Conservation (phyloP, 306 rosid species). For the Cucumis sativus region DNA sequence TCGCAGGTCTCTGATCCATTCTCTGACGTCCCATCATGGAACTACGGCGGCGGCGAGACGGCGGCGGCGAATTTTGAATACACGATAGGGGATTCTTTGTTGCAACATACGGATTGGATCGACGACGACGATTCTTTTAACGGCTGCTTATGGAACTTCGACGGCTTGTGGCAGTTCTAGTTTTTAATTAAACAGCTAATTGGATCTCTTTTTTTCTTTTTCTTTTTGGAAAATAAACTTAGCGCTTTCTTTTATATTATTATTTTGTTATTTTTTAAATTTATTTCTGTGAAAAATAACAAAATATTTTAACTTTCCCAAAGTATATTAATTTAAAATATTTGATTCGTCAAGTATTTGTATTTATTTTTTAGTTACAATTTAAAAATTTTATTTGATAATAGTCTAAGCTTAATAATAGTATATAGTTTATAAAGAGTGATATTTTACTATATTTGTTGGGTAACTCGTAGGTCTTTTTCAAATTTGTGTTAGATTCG, state of each 20-base stretch:
- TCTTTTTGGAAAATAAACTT: no score
- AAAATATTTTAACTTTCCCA: no score
- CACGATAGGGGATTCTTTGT: not conserved
- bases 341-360: not conserved
- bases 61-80: not conserved
- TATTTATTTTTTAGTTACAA: no score
- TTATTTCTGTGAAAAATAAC: not conserved
- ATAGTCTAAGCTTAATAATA: no score
- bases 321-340: not conserved
- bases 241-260: no score
- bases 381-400: no score
- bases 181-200: not conserved
- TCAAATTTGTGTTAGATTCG: no score
- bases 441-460: no score
- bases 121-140: not conserved
- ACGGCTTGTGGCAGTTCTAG: conserved; percentile 4
- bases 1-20: not conserved
- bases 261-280: not conserved
- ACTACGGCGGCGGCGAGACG: not conserved
- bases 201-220: not conserved
- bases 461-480: no score
- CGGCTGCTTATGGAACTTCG: conserved; percentile 2
- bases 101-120: not conserved
- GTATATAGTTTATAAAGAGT: no score
- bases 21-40: not conserved